Evolutionary conservation across 331 rosid genomes (phyloP).

Genomic region (Stylosanthes scabra): DNA sequence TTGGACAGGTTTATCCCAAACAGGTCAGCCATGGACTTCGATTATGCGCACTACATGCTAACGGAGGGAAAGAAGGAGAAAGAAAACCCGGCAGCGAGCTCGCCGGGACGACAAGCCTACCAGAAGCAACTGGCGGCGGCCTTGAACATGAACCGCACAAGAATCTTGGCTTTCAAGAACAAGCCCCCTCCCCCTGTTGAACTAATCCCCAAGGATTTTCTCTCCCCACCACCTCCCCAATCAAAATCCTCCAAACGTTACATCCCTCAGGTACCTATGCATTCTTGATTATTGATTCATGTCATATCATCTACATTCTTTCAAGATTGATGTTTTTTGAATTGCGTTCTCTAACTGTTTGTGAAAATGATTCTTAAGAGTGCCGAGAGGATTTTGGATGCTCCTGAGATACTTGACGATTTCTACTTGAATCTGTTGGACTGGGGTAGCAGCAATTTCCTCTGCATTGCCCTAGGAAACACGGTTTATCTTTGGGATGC

Average conservation of each 20-base stretch:
- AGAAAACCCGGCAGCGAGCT: constrained; percentile 50
- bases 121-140: constrained; percentile 66
- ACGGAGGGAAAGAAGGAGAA: constrained; percentile 63
- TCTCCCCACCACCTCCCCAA: constrained; percentile 48
- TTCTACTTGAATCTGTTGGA: constrained; percentile 84
- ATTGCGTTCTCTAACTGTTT: constrained; percentile 29
- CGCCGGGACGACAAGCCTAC: constrained; percentile 71
- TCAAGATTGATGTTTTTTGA: neutral
- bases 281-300: neutral
- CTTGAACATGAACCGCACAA: constrained; percentile 66
- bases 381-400: constrained; percentile 85
- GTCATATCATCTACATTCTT: neutral
- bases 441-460: constrained; percentile 77
- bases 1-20: constrained; percentile 84
- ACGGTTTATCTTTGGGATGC: constrained; percentile 89
- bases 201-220: constrained; percentile 49
- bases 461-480: constrained; percentile 74
- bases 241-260: constrained; percentile 52
- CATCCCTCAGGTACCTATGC: constrained; percentile 69
- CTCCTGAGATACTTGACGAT: constrained; percentile 86
- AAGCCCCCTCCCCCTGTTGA: constrained; percentile 63
- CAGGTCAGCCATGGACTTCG: constrained; percentile 77
- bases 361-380: constrained; percentile 54
- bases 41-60: constrained; percentile 65
- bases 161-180: constrained; percentile 87